phyloP scores from a whole-genome alignment of 768 basidiomycete species.

The Suillus variegatus region DNA sequence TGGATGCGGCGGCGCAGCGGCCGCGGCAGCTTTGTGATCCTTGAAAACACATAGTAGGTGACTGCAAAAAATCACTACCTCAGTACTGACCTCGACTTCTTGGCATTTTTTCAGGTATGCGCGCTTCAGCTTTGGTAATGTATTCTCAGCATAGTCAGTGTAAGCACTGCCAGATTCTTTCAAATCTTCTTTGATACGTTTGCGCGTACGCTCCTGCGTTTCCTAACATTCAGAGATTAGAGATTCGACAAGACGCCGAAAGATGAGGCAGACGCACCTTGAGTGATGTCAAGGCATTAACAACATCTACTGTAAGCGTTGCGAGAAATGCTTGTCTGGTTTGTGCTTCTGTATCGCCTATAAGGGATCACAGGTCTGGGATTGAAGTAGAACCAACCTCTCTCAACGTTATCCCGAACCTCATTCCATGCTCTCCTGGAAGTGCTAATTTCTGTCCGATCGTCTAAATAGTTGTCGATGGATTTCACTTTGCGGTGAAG shows the following conservation, averaged over 20 bases:
- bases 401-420: slow-evolving; percentile 80
- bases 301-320: slow-evolving; percentile 71
- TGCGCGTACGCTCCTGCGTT: slow-evolving; percentile 88
- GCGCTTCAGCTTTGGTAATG: slow-evolving; percentile 80
- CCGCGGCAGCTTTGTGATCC: slow-evolving; percentile 64
- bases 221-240: slow-evolving; percentile 49
- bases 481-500: slow-evolving; percentile 72
- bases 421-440: slow-evolving; percentile 80
- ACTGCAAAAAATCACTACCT: slow-evolving; percentile 1
- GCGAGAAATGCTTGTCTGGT: slow-evolving; percentile 77
- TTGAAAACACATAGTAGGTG: slow-evolving; percentile 27
- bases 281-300: slow-evolving; percentile 63
- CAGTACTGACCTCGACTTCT: slow-evolving; percentile 72
- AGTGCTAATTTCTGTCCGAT: slow-evolving; percentile 63
- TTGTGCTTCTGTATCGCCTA: slow-evolving; percentile 63
- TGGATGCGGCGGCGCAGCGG: slow-evolving; percentile 32
- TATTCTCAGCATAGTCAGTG: slow-evolving; percentile 76
- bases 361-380: slow-evolving; percentile 1
- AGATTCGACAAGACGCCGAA: slow-evolving; percentile 1
- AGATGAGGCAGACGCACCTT: slow-evolving; percentile 49
- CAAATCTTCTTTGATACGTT: slow-evolving; percentile 88
- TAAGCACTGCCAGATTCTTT: slow-evolving; percentile 78
- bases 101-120: slow-evolving; percentile 82
- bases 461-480: slow-evolving; percentile 72
- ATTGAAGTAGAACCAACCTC: slow-evolving; percentile 49